Conservation (phyloP, 2,329 filamentous ascomycete genomes). For the Drechslerella stenobrocha region DNA sequence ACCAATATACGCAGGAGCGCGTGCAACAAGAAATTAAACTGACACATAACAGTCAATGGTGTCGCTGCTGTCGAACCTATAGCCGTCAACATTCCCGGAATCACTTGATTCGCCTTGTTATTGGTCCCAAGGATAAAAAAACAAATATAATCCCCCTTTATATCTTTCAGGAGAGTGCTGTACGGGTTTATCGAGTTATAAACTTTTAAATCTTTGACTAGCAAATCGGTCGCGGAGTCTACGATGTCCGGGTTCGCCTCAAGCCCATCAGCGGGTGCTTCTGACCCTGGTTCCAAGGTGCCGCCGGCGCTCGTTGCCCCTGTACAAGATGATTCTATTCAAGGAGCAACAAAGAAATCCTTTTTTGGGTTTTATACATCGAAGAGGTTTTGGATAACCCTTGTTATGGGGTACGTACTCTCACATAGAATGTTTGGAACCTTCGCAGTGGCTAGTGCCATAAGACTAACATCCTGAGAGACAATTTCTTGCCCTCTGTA, state of each 20-base stretch:
- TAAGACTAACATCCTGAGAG: conserved; percentile 54
- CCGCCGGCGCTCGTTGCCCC: conserved; percentile 12
- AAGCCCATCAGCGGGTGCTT: background rate
- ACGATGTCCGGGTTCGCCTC: background rate
- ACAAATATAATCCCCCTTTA: no score
- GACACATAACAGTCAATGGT: conserved; percentile 19
- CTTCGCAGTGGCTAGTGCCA: background rate
- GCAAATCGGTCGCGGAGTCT: no score
- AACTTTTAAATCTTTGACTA: no score
- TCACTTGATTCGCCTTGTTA: conserved; percentile 49
- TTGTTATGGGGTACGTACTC: conserved; percentile 69
- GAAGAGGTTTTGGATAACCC: conserved; percentile 81
- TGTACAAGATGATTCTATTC: conserved; percentile 28
- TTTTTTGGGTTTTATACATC: conserved; percentile 74
- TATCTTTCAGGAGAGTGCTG: no score
- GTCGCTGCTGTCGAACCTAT: conserved; percentile 9
- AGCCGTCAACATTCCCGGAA: conserved; percentile 30
- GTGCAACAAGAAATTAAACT: background rate
- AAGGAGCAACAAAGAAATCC: conserved; percentile 40
- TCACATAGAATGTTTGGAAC: background rate
- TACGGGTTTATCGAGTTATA: no score
- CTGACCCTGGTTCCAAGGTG: conserved; percentile 17
- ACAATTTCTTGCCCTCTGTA: conserved; percentile 83
- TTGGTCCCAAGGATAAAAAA: conserved; percentile 49
- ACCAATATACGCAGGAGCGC: background rate